These are phyloP conservation scores for Didymella keratinophila DNA, from an alignment of 2,329 filamentous ascomycete genomes.

Conservation along the genomic window DNA sequence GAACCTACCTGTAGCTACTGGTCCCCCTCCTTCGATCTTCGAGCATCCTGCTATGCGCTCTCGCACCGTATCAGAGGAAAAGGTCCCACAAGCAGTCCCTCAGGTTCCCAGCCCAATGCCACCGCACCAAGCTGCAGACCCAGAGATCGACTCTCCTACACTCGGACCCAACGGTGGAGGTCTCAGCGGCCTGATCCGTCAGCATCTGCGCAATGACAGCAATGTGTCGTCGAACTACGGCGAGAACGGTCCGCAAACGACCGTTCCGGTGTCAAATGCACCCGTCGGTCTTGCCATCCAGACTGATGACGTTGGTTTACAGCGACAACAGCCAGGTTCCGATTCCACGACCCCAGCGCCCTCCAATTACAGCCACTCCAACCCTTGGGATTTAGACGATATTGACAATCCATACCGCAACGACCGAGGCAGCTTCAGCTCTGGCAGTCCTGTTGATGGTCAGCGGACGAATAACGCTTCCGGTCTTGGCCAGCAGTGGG, in stretches of 20 bases:
- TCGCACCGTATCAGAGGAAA: slow-evolving; percentile 37
- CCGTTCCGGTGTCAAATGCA: slow-evolving; percentile 33
- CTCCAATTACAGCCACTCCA: slow-evolving; percentile 60
- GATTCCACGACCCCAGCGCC: slow-evolving; percentile 54
- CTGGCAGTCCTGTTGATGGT: slow-evolving; percentile 46
- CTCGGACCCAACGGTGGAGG: slow-evolving; percentile 71
- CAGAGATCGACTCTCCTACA: slow-evolving; percentile 76
- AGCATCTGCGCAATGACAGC: slow-evolving; percentile 84
- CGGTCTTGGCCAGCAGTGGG: slow-evolving; percentile 49
- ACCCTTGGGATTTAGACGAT: slow-evolving; percentile 64
- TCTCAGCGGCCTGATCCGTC: slow-evolving; percentile 80
- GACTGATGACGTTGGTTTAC: slow-evolving; percentile 42
- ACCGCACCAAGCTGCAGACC: slow-evolving; percentile 26
- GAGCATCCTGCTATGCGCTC: slow-evolving; percentile 51
- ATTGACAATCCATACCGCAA: slow-evolving; percentile 52
- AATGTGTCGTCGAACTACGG: slow-evolving; percentile 79
- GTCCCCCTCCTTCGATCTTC: slow-evolving; percentile 45
- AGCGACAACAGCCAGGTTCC: slow-evolving; percentile 39
- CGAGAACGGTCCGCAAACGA: slow-evolving; percentile 46
- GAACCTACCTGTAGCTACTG: slow-evolving; percentile 44
- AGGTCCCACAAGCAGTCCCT: slow-evolving; percentile 20
- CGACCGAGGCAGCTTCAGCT: slow-evolving; percentile 47
- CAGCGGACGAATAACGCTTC: slow-evolving; percentile 23
- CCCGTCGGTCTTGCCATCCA: slow-evolving; percentile 46
- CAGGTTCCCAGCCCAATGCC: slow-evolving; percentile 10